These are phyloP conservation scores for Xylaria longipes DNA, from an alignment of 495 filamentous ascomycete genomes.

Conservation along the genomic window DNA sequence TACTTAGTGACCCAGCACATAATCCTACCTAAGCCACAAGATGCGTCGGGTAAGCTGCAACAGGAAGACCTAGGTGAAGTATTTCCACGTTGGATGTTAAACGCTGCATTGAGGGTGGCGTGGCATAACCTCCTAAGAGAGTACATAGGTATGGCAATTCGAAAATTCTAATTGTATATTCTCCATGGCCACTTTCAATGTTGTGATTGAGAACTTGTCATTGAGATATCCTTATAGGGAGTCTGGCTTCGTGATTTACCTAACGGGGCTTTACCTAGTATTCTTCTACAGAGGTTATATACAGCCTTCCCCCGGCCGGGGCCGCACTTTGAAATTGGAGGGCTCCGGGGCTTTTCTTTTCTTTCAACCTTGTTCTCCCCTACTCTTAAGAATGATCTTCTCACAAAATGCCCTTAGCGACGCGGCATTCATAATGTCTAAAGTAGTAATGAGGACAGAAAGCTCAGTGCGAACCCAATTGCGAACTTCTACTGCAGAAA, in stretches of 20 bases:
- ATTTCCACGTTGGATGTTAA: too few species aligned
- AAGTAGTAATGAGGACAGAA: not conserved
- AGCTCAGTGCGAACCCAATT: conserved; percentile 33
- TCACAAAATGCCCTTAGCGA: not conserved
- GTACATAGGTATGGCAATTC: too few species aligned
- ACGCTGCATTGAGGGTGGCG: too few species aligned
- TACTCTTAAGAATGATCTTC: not conserved
- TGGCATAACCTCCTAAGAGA: too few species aligned
- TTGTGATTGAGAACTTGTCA: too few species aligned
- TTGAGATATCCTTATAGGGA: not conserved
- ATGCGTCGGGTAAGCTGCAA: too few species aligned
- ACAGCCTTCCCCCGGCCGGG: too few species aligned
- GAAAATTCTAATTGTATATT: too few species aligned
- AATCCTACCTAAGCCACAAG: too few species aligned
- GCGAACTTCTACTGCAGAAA: conserved; percentile 56
- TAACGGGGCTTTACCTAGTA: not conserved
- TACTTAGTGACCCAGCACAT: too few species aligned
- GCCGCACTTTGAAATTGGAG: not conserved
- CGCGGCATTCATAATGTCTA: not conserved
- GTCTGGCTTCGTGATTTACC: not conserved
- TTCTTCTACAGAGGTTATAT: not conserved
- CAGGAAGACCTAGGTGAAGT: too few species aligned
- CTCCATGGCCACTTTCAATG: too few species aligned
- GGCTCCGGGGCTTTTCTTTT: not conserved
- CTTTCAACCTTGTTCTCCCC: not conserved